Evolutionary conservation across 768 basidiomycete genomes (phyloP), one percentile per base, ranked within the genome.

Genomic region (Amylocystis lapponica): DNA sequence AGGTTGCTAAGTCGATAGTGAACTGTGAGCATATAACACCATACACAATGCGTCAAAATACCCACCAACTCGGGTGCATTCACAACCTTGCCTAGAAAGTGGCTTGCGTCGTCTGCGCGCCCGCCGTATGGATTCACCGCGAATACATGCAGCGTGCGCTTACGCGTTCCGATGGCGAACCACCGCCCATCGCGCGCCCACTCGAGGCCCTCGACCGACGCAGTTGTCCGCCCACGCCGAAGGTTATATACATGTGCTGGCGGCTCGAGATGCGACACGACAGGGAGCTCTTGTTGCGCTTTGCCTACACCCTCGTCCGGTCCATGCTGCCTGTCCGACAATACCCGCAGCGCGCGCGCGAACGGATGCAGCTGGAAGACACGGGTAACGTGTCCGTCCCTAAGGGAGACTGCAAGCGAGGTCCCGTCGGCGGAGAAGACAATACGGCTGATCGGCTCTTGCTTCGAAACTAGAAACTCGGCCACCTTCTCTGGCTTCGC

Each of bases 51-150:
- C 14, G 45, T 16, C 27, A 14, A n/a, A 22, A 39, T 4, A 43
- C 72, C 68, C 47, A 66, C 81, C 70, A 75, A 51, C 36, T 71
- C 70, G 4, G 64, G 60, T 2, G 63, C 61, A 50, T 89, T 84
- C 55, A 65, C 59, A 0, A 87, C 79, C 54, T 66, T 66, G 5
- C 75, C 77, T 27, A 74, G 70, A 42, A 81, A 51, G 62, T 86
- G 81, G 37, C 83, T 81, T 26, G 60, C 59, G 25, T 75, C 62
- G 63, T 88, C 81, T 2, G 82, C 67, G 26, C 67, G 68, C 3
- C 89, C 84, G 1, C 86, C 89, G 45, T 81, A 81, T 4, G 86
- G 86, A 57, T 89, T 85, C 7, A 81, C 67, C 7, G 82, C 76
- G 55, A 88, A 91, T 1, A 90, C 64, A 62, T 91, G 86, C 17